Percentiles rank a stretch among this genome's conserved stretches.
These are phyloP conservation scores for Didymella segeticola DNA, from an alignment of 2,329 filamentous ascomycete genomes.

Conservation along the genomic window DNA sequence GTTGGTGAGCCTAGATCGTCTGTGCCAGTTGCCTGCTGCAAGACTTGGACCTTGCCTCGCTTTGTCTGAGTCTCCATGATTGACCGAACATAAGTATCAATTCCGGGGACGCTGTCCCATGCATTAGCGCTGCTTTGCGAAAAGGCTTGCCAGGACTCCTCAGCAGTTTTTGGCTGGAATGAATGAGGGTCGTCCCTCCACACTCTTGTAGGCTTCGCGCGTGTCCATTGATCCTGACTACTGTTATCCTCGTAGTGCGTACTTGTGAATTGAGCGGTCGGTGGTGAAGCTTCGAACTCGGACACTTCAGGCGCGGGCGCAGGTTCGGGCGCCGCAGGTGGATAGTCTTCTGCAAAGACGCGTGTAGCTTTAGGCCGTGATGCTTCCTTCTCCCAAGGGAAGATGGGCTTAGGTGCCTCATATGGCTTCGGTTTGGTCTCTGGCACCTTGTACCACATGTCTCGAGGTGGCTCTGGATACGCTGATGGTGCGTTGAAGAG, in stretches of 20 bases:
- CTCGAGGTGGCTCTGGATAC: conserved; percentile 82
- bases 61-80: conserved; percentile 68
- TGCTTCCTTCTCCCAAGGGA: conserved; percentile 84
- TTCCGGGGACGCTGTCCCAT: conserved; percentile 91
- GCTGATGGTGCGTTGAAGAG: conserved; percentile 78
- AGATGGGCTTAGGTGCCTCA: conserved; percentile 72
- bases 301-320: conserved; percentile 26
- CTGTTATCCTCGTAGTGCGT: conserved; percentile 35
- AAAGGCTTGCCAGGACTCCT: conserved; percentile 75
- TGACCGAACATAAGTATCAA: conserved; percentile 83
- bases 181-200: conserved; percentile 11
- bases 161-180: conserved; percentile 36
- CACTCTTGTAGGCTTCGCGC: conserved; percentile 15
- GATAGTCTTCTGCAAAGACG: conserved; percentile 67
- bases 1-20: conserved; percentile 44
- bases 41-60: conserved; percentile 55
- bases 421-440: conserved; percentile 62
- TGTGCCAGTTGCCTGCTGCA: conserved; percentile 34
- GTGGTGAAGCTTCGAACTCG: conserved; percentile 31
- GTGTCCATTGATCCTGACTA: conserved; percentile 14
- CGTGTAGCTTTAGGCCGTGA: conserved; percentile 69
- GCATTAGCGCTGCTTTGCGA: conserved; percentile 73
- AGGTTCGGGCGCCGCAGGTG: conserved; percentile 48
- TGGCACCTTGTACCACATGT: conserved; percentile 89
- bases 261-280: conserved; percentile 36